phyloP scores from a whole-genome alignment of 768 basidiomycete genomes.

The Candolleomyces efflorescens region DNA sequence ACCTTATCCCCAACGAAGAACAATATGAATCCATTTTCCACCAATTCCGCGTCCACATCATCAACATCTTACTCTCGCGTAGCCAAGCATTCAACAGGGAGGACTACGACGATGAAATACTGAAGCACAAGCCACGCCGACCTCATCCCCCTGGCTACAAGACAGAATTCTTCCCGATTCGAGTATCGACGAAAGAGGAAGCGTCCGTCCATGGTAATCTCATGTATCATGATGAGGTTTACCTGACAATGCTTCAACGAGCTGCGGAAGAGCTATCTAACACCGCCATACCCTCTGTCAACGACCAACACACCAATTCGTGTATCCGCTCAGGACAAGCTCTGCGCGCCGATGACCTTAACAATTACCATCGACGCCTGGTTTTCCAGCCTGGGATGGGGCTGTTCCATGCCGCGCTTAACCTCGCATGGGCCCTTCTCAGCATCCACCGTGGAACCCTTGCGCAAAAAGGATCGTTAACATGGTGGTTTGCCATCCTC shows the following conservation, averaged over 20 bases:
- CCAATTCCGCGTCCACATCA: no score
- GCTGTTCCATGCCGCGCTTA: conserved; percentile 29
- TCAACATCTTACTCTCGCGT: no score
- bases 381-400: conserved; percentile 4
- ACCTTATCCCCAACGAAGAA: no score
- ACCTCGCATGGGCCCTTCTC: conserved; percentile 28
- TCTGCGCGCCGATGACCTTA: conserved; percentile 14
- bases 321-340: conserved; percentile 10
- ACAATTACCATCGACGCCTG: background rate
- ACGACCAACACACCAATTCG: conserved; percentile 27
- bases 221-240: background rate
- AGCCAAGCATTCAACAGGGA: no score
- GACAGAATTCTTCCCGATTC: background rate
- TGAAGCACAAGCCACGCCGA: background rate
- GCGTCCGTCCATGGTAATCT: background rate
- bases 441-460: conserved; percentile 22
- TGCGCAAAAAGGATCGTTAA: conserved; percentile 14
- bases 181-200: background rate
- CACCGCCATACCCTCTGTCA: conserved; percentile 19
- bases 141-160: background rate
- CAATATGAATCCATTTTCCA: no score
- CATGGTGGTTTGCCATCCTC: conserved; percentile 19
- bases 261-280: background rate
- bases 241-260: background rate
- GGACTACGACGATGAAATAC: background rate